Conservation (phyloP, 1,284 basidiomycete species). For the Apiotrichum gracile region DNA sequence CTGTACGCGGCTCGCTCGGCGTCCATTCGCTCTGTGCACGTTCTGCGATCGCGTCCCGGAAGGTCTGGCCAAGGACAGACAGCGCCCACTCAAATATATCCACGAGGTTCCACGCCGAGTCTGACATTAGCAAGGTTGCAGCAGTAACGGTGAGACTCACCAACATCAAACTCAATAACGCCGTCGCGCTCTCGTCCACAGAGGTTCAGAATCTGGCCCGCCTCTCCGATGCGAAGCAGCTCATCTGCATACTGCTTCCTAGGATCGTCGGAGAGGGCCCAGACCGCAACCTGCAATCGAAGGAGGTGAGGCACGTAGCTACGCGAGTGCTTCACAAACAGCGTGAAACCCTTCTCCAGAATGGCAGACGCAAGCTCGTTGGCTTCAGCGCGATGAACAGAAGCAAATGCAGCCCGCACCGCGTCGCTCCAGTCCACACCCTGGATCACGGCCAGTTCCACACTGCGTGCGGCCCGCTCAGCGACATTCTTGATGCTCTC, state of each 20-base stretch:
- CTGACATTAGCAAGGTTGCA: slow-evolving; percentile 1
- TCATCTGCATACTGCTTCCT: slow-evolving; percentile 22
- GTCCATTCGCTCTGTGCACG: slow-evolving; percentile 24
- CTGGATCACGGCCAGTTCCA: slow-evolving; percentile 26
- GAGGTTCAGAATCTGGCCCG: slow-evolving; percentile 25
- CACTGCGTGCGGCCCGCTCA: slow-evolving; percentile 18
- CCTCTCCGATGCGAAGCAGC: slow-evolving; percentile 29
- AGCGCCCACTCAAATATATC: slow-evolving; percentile 34
- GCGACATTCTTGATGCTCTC: slow-evolving; percentile 14
- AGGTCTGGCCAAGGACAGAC: slow-evolving; percentile 15
- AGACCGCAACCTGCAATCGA: slow-evolving; percentile 30
- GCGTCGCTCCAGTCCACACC: slow-evolving; percentile 34
- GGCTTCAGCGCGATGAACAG: slow-evolving; percentile 8
- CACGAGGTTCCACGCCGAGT: slow-evolving; percentile 35
- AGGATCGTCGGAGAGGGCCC: slow-evolving; percentile 23
- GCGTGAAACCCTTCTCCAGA: slow-evolving; percentile 10
- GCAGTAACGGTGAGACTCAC: slow-evolving; percentile 12
- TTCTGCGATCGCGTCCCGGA: slow-evolving; percentile 27
- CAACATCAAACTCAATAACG: slow-evolving; percentile 26
- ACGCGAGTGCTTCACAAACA: slow-evolving; percentile 16
- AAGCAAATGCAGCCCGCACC: slow-evolving; percentile 24
- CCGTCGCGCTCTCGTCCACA: slow-evolving; percentile 20
- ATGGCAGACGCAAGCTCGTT: slow-evolving; percentile 15
- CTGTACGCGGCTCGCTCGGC: slow-evolving; percentile 6
- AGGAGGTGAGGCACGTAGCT: slow-evolving; percentile 19